Evolutionary conservation across 2,329 filamentous ascomycete species (phyloP).

Genomic region (Penicillium sp.): DNA sequence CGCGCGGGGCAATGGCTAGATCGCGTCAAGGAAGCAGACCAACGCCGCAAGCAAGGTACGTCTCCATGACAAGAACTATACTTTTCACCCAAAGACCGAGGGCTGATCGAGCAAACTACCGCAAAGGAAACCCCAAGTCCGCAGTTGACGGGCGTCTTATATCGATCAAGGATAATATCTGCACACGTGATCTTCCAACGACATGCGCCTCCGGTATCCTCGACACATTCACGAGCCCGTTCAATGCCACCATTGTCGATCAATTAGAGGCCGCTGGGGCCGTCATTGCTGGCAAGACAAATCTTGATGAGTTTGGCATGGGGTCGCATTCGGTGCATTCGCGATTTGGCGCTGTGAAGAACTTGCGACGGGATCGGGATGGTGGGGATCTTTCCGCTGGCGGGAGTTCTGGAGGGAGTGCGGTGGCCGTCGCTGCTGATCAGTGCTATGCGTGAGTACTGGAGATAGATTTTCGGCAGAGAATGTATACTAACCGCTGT

Average conservation of each 20-base stretch:
- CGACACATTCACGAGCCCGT: slow-evolving; percentile 71
- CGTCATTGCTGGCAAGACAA: slow-evolving; percentile 75
- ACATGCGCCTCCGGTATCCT: slow-evolving; percentile 83
- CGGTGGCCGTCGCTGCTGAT: slow-evolving; percentile 73
- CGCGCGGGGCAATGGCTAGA: slow-evolving; percentile 41
- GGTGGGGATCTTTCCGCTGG: slow-evolving; percentile 67
- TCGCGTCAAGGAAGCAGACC: slow-evolving; percentile 43
- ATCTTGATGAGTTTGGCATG: slow-evolving; percentile 97
- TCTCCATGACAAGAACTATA: background rate
- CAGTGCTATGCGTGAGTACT: slow-evolving; percentile 60
- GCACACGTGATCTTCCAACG: slow-evolving; percentile 66
- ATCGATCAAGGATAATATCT: slow-evolving; percentile 78
- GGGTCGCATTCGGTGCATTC: slow-evolving; percentile 78
- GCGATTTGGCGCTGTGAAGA: slow-evolving; percentile 66
- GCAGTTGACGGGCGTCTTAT: slow-evolving; percentile 53
- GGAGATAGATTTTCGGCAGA: background rate
- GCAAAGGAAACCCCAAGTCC: slow-evolving; percentile 41
- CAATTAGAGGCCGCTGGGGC: slow-evolving; percentile 67
- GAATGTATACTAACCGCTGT: slow-evolving; percentile 11
- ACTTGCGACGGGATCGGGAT: slow-evolving; percentile 46
- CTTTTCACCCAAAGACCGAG: background rate
- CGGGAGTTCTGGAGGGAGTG: slow-evolving; percentile 92
- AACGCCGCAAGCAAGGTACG: slow-evolving; percentile 41
- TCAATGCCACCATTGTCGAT: slow-evolving; percentile 77
- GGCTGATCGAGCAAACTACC: slow-evolving; percentile 9